phyloP scores from a whole-genome alignment of 164 flowering plant species.

The Paratinospora sagittata region DNA sequence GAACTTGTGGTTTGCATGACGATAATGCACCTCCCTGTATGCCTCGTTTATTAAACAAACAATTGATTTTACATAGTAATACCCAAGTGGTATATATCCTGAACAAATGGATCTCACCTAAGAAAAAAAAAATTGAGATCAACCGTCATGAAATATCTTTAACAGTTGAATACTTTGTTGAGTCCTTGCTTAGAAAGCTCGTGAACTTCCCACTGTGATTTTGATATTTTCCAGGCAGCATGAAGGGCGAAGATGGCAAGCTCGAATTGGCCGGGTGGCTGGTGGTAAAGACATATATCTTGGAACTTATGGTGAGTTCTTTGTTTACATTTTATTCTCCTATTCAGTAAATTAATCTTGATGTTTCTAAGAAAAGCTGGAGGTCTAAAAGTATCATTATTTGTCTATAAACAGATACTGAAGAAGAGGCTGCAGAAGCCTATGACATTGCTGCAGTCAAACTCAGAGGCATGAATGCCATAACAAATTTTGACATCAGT shows the following conservation, averaged over 20 bases:
- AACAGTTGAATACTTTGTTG: too few relatives aligned
- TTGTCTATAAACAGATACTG: slow-evolving; percentile 15
- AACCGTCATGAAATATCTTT: neutral
- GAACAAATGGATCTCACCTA: neutral
- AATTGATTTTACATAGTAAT: too few relatives aligned
- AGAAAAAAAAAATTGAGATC: neutral
- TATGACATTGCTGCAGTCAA: slow-evolving; percentile 23
- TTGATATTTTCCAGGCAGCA: slow-evolving; percentile 13
- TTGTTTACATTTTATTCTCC: neutral
- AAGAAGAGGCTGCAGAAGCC: slow-evolving; percentile 26
- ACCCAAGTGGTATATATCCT: neutral
- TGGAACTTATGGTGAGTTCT: slow-evolving; percentile 21
- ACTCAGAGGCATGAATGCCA: slow-evolving; percentile 24
- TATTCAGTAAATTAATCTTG: too few relatives aligned
- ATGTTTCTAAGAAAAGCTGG: neutral
- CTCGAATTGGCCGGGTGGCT: slow-evolving; percentile 25
- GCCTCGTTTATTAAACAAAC: too few relatives aligned
- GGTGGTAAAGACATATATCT: slow-evolving; percentile 23
- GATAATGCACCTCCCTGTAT: neutral
- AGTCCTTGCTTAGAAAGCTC: too few relatives aligned
- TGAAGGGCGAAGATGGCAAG: slow-evolving; percentile 26
- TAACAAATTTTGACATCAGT: slow-evolving; percentile 25
- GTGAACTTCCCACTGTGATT: neutral
- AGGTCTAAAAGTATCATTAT: neutral
- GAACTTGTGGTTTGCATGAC: neutral